phyloP scores from a whole-genome alignment of 192 early-diverging fungal species.

The Nowakowskiella sp. region DNA sequence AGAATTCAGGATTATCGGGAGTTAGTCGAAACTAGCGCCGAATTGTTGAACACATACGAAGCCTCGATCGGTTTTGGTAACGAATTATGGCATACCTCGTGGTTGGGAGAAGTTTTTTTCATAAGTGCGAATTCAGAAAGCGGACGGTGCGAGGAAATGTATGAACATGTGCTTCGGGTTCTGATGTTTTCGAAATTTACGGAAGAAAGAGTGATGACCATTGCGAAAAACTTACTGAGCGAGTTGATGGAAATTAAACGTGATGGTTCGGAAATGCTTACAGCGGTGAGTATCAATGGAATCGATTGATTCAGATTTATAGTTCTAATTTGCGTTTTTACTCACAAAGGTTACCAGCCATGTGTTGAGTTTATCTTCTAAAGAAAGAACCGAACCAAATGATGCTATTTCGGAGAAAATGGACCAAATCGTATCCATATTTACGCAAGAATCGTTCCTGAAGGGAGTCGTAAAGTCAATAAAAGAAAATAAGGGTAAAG shows the following conservation, averaged over 20 bases:
- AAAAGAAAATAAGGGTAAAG: slow-evolving; percentile 22
- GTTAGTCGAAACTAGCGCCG: slow-evolving; percentile 28
- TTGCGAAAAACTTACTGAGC: slow-evolving; percentile 60
- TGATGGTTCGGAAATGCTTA: slow-evolving; percentile 48
- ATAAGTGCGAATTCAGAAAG: slow-evolving; percentile 21
- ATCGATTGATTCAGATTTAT: background rate
- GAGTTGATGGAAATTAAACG: slow-evolving; percentile 61
- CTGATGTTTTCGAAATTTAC: slow-evolving; percentile 62
- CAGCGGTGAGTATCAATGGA: slow-evolving; percentile 33
- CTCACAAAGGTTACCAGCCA: too few relatives aligned
- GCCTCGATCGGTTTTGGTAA: slow-evolving; percentile 40
- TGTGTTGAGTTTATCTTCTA: too few relatives aligned
- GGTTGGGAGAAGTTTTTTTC: slow-evolving; percentile 39
- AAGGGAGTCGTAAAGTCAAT: slow-evolving; percentile 35
- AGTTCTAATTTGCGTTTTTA: background rate
- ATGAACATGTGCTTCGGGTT: slow-evolving; percentile 27
- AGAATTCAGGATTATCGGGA: slow-evolving; percentile 32
- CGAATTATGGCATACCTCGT: slow-evolving; percentile 29
- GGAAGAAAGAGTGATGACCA: slow-evolving; percentile 57
- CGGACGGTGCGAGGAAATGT: slow-evolving; percentile 19
- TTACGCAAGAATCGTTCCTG: slow-evolving; percentile 61
- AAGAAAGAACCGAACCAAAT: too few relatives aligned
- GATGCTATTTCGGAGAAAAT: too few relatives aligned
- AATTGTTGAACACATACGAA: slow-evolving; percentile 51
- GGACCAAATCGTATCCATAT: too few relatives aligned